A percentile compares a stretch with the other conserved stretches of the same genome.
phyloP scores from a whole-genome alignment of 495 filamentous ascomycete genomes.

The Hyphodiscus hymeniophilus region DNA sequence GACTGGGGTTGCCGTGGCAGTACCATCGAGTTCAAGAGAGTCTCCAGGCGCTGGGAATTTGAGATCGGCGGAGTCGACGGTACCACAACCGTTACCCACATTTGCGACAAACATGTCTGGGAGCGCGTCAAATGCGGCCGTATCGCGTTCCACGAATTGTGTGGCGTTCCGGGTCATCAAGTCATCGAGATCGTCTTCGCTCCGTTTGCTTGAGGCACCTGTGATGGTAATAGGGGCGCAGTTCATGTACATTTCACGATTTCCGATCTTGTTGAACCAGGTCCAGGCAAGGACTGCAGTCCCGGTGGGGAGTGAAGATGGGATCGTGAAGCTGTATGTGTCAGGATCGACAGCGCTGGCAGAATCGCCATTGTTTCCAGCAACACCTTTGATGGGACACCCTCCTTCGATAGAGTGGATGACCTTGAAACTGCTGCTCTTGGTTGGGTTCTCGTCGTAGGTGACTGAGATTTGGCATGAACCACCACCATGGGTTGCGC shows the following conservation, averaged over 20 bases:
- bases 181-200: slow-evolving; percentile 16
- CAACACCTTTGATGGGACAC: slow-evolving; percentile 50
- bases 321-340: slow-evolving; percentile 49
- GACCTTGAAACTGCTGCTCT: slow-evolving; percentile 60
- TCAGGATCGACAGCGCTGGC: slow-evolving; percentile 21
- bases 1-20: background rate
- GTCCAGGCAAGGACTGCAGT: slow-evolving; percentile 70
- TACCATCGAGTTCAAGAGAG: slow-evolving; percentile 35
- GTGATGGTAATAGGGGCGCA: slow-evolving; percentile 67
- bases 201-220: slow-evolving; percentile 34
- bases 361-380: slow-evolving; percentile 32
- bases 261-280: slow-evolving; percentile 81
- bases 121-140: slow-evolving; percentile 45
- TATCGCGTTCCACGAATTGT: slow-evolving; percentile 17
- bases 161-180: slow-evolving; percentile 12
- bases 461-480: slow-evolving; percentile 82
- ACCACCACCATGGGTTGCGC: slow-evolving; percentile 74
- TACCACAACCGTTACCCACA: slow-evolving; percentile 50
- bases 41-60: slow-evolving; percentile 48
- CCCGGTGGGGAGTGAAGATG: slow-evolving; percentile 46
- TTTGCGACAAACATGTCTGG: slow-evolving; percentile 81
- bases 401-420: slow-evolving; percentile 78
- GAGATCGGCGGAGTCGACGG: slow-evolving; percentile 32
- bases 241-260: slow-evolving; percentile 94
- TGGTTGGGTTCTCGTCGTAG: slow-evolving; percentile 54